Base-by-base conservation (phyloP, 2,329 filamentous ascomycete species). In the Cladophialophora carrionii region DNA sequence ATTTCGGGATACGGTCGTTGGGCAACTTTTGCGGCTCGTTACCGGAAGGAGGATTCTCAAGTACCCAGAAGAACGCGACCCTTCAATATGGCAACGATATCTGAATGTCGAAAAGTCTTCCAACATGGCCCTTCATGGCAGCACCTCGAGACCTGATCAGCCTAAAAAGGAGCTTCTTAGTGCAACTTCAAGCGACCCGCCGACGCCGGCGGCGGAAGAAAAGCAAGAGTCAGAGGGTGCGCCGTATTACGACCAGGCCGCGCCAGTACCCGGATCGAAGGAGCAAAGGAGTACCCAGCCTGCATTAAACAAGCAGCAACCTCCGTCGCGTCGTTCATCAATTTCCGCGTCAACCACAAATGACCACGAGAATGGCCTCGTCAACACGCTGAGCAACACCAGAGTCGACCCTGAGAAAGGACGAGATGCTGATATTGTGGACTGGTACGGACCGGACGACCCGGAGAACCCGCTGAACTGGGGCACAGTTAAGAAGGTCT, bases 21-120 rank as follows among this genome's bases (percentile, higher is more conserved):
- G 59, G 2, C 59, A 61, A 34, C 43, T 61, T 14, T 24, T 61
- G 9, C 59, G 59, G 26, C 59, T 54, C 34, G 34, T 61, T 24
- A 54, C 59, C 12, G 59, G 51, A 20, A 32, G 51, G 31, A 55
- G 52, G 37, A 48, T 61, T 22, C 52, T 61, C 34, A 49, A 54
- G 34, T 61, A 61, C 31, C 59, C 49, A 7, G 59, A 61, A 29
- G 49, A 61, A 49, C 49, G 52, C 20, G 52, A 61, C 54, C 59
- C 59, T 2, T 61, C 59, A 7, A 43, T 61, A 55, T 55, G 49
- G 52, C 32, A 61, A 34, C 51, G 52, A 22, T 61, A 80, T 64
- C 73, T 84, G 62, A 78, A 83, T 65, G 74, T 77, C 52, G 80
- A 83, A 64, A 84, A 83, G 67, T 83, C 82, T 2, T 78, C 73